These are phyloP conservation scores for Umbelopsis sp. DNA, from an alignment of 371 early-diverging fungal genomes.

Conservation along the genomic window DNA sequence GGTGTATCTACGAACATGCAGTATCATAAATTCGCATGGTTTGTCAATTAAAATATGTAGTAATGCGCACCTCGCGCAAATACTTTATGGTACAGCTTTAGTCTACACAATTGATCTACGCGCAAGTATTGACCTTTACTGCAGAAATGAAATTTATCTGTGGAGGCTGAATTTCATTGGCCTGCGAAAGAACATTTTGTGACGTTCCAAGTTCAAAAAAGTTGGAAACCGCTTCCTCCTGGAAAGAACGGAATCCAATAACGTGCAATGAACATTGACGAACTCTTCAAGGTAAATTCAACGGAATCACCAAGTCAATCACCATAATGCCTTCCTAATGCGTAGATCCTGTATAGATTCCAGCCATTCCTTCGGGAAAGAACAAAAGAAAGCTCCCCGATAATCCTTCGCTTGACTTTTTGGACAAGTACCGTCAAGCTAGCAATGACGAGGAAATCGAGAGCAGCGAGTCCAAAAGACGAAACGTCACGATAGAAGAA, in stretches of 20 bases:
- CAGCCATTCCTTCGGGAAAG: constrained; percentile 60
- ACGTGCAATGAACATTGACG: constrained; percentile 68
- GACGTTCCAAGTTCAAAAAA: not conserved
- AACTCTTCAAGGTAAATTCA: constrained; percentile 66
- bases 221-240: not conserved
- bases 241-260: not conserved
- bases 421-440: constrained; percentile 48
- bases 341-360: constrained; percentile 39
- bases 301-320: not conserved
- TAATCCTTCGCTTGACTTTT: constrained; percentile 47
- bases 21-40: no score
- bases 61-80: no score
- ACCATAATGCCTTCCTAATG: constrained; percentile 12
- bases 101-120: no score
- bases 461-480: constrained; percentile 28
- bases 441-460: constrained; percentile 26
- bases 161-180: no score
- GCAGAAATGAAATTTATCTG: no score
- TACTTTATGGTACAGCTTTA: no score
- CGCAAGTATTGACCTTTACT: no score
- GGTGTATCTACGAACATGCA: no score
- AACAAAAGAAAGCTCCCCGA: constrained; percentile 67
- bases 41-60: no score
- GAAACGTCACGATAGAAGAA: constrained; percentile 41
- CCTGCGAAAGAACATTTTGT: not conserved